Evolutionary conservation across 768 basidiomycete species (phyloP).

Genomic region (Termitomyces titanicus): DNA sequence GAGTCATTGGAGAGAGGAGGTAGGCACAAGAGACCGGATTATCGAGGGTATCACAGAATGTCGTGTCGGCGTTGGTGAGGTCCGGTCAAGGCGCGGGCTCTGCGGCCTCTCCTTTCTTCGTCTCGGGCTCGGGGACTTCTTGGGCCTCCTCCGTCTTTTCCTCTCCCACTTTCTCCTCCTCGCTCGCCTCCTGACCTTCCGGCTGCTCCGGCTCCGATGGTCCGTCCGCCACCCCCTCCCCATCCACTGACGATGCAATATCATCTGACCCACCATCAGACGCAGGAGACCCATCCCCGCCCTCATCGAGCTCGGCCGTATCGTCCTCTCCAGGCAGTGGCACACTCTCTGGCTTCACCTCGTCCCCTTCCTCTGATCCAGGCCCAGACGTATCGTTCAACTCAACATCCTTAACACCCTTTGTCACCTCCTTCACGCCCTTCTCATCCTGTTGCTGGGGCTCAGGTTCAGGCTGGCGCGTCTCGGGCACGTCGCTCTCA

Average conservation of each 20-base stretch:
- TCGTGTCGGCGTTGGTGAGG: constrained; percentile 5
- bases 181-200: neutral
- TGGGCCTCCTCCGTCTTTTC: neutral
- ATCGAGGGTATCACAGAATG: constrained; percentile 12
- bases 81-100: constrained; percentile 3
- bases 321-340: constrained; percentile 36
- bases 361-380: neutral
- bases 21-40: constrained; percentile 1
- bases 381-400: constrained; percentile 37
- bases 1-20: too few species aligned
- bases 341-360: constrained; percentile 29
- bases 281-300: constrained; percentile 19
- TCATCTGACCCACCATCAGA: constrained; percentile 13
- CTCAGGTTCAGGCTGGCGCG: constrained; percentile 20
- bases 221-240: neutral
- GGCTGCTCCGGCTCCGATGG: neutral
- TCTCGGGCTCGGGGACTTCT: neutral
- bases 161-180: neutral
- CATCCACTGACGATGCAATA: constrained; percentile 9
- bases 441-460: constrained; percentile 37
- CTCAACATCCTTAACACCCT: constrained; percentile 68
- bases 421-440: constrained; percentile 67
- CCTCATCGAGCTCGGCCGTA: constrained; percentile 35
- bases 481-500: constrained; percentile 33
- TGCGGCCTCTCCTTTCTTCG: constrained; percentile 3